Base-by-base conservation (phyloP, 2,329 filamentous ascomycete genomes). In the Aspergillus flavus region DNA sequence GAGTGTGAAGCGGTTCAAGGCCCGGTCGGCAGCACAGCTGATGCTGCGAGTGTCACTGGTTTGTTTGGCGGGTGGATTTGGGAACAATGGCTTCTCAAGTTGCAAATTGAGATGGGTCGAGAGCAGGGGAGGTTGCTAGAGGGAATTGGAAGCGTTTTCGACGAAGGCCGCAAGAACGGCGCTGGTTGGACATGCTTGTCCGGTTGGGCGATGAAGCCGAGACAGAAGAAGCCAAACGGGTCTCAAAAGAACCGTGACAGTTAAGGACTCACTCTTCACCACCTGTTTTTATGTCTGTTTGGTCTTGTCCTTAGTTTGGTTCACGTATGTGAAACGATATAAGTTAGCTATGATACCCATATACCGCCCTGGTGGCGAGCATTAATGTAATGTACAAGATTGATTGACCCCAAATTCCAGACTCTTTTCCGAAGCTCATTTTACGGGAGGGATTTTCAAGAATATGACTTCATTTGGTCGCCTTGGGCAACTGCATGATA, bases 61-160 rank as follows among this genome's bases (percentile, higher is more conserved):
- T 81, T 98, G 46, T 87, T 94, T 0, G 95, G 93, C 5, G 89
- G 91, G 30, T 95, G 93, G 89, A 89, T 89, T 76, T 99, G 94
- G 94, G 95, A 99, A 85, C 91, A 92, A 76, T 99, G 95, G 95
- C 86, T 98, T 77, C 81, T 97, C 69, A 92, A 93, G 73, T 86
- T 94, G 72, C 91, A 95, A 80, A 86, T 90, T 80, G 94, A 97
- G 82, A 95, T 92, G 73, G 91, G 91, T 30, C 89, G 92, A 74
- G 82, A 83, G 39, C 81, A 83, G 62, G 76, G 79, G 54, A 81
- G 78, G 63, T 76, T 86, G 59, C 72, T 88, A 57, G 84, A 86
- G 63, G 85, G 85, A 30, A 81, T 88, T 21, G 82, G 84, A 23
- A 81, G 82, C 65, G 82, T 87, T 26, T 80, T 89, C 62, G 85